Evolutionary conservation across 257 asterid genomes (phyloP).

Genomic region (Avicennia marina): DNA sequence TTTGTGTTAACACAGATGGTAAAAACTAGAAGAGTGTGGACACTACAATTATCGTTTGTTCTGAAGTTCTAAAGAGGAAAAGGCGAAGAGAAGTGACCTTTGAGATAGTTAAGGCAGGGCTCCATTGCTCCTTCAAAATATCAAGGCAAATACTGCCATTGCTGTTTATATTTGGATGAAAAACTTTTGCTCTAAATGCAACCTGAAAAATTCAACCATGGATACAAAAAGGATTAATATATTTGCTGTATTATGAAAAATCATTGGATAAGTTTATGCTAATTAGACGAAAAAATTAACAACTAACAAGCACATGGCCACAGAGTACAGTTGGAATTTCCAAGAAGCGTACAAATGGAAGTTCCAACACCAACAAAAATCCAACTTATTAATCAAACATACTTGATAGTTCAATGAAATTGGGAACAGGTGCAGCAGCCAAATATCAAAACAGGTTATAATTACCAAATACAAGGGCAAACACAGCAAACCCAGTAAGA

Average conservation of each 20-base stretch:
- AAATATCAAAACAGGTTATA: neutral
- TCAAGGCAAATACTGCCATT: slow-evolving; percentile 80
- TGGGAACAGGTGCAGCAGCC: neutral
- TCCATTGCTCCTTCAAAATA: slow-evolving; percentile 84
- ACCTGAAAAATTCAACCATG: slow-evolving; percentile 38
- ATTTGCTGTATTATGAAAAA: neutral
- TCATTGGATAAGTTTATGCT: neutral
- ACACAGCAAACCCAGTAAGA: neutral
- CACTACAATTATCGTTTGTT: neutral
- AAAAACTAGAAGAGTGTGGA: neutral
- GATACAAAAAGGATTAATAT: neutral
- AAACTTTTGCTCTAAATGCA: slow-evolving; percentile 71
- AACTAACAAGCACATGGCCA: neutral
- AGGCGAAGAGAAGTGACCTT: slow-evolving; percentile 34
- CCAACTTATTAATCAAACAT: neutral
- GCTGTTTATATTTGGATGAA: slow-evolving; percentile 77
- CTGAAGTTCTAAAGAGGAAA: too few species aligned
- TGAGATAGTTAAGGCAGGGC: slow-evolving; percentile 78
- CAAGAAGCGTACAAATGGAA: neutral
- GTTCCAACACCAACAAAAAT: neutral
- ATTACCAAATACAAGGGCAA: neutral
- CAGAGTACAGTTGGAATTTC: neutral
- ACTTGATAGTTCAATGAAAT: neutral
- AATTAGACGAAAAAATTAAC: too few species aligned
- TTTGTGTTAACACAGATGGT: neutral